phyloP scores from a whole-genome alignment of 2,329 filamentous ascomycete genomes.

The Phialemoniopsis sp. region DNA sequence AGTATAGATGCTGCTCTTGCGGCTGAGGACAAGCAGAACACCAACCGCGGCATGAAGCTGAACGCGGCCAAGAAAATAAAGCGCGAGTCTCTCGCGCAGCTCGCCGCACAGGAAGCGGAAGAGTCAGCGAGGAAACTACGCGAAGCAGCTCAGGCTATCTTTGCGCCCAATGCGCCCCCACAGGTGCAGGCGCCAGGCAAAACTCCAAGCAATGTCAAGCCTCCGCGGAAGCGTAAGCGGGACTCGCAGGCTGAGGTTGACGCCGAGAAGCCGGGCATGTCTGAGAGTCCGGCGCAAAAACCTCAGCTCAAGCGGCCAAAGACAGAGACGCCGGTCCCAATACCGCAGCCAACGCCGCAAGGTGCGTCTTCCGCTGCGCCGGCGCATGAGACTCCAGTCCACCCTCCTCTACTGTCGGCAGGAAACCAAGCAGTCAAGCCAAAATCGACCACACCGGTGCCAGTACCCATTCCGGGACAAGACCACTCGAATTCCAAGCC shows the following conservation, averaged over 20 bases:
- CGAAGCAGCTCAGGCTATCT: slow-evolving; percentile 20
- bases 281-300: slow-evolving; percentile 7
- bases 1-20: slow-evolving; percentile 49
- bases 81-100: slow-evolving; percentile 54
- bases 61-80: slow-evolving; percentile 76
- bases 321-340: slow-evolving; percentile 31
- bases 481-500: slow-evolving; percentile 11
- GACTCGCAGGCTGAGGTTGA: slow-evolving; percentile 22
- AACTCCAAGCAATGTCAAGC: slow-evolving; percentile 10
- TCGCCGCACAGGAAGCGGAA: slow-evolving; percentile 56
- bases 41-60: slow-evolving; percentile 72
- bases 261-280: slow-evolving; percentile 17
- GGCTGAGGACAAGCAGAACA: slow-evolving; percentile 58
- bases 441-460: slow-evolving; percentile 23
- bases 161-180: slow-evolving; percentile 11
- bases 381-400: slow-evolving; percentile 15
- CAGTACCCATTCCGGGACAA: slow-evolving; percentile 20
- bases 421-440: slow-evolving; percentile 4
- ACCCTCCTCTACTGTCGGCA: slow-evolving; percentile 8
- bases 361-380: slow-evolving; percentile 8
- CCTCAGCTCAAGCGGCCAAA: slow-evolving; percentile 25
- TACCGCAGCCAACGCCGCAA: slow-evolving; percentile 19
- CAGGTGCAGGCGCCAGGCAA: slow-evolving; percentile 4
- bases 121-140: slow-evolving; percentile 26
- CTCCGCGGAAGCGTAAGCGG: slow-evolving; percentile 26